Conservation (phyloP, 139 green algal genomes). For the Limnomonas spitsbergensis region DNA sequence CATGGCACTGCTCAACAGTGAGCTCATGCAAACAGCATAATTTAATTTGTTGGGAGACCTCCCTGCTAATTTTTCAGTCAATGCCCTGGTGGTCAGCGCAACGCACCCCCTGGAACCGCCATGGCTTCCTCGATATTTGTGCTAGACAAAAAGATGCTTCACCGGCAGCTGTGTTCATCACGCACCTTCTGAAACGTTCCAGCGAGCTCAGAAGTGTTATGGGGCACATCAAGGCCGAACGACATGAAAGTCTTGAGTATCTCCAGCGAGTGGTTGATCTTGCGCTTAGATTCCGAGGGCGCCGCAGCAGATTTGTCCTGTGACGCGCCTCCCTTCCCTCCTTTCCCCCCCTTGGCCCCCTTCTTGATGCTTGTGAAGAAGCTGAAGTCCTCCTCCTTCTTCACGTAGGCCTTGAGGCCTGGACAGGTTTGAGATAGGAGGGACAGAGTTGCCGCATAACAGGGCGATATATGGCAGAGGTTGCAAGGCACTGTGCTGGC, state of each 20-base stretch:
- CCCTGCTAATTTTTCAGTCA: too few relatives aligned
- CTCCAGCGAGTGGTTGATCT: conserved; percentile 46
- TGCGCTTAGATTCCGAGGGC: conserved; percentile 23
- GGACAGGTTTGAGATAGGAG: too few relatives aligned
- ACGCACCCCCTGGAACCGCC: not conserved
- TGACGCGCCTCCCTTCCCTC: not conserved
- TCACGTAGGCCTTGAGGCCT: conserved; percentile 29
- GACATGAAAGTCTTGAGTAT: conserved; percentile 46
- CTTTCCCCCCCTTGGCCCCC: conserved; percentile 25
- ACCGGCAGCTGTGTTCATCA: not conserved
- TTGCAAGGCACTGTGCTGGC: too few relatives aligned
- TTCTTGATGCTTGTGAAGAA: conserved; percentile 33
- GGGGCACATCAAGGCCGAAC: conserved; percentile 35
- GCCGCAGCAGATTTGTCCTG: conserved; percentile 4
- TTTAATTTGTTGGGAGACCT: too few relatives aligned
- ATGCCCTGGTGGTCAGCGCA: too few relatives aligned
- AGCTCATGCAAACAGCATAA: too few relatives aligned
- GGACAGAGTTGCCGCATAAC: too few relatives aligned
- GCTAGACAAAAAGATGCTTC: too few relatives aligned
- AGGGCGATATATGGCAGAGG: too few relatives aligned
- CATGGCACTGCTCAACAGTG: too few relatives aligned
- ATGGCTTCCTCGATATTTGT: too few relatives aligned
- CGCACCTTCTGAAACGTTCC: conserved; percentile 41
- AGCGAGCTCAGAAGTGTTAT: conserved; percentile 30
- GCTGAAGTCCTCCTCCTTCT: conserved; percentile 22